phyloP scores from a whole-genome alignment of 148 eudicot species.

The Hydrangea macrophylla region DNA sequence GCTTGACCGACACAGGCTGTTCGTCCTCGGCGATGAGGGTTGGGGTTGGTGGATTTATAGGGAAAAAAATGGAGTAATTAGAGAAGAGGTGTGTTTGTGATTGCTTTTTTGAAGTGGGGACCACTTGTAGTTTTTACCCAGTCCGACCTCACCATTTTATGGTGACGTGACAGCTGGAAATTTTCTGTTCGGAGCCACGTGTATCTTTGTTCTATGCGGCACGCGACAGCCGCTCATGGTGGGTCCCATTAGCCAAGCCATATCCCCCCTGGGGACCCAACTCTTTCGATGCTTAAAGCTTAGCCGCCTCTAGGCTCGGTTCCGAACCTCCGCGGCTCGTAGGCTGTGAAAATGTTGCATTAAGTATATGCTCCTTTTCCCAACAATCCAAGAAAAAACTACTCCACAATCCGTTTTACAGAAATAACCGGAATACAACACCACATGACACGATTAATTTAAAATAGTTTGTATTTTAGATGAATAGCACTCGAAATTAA shows the following conservation, averaged over 20 bases:
- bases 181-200: conserved; percentile 37
- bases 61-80: background rate
- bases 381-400: no score
- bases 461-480: no score
- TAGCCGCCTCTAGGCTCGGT: conserved; percentile 47
- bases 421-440: no score
- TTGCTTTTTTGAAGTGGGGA: no score
- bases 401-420: no score
- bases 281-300: background rate
- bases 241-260: no score
- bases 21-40: conserved; percentile 18
- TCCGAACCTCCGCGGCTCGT: conserved; percentile 37
- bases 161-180: conserved; percentile 23
- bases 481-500: no score
- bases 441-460: no score
- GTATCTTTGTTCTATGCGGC: conserved; percentile 42
- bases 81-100: background rate
- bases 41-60: conserved; percentile 8
- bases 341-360: background rate
- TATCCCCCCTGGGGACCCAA: background rate
- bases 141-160: background rate
- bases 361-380: no score
- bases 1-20: background rate
- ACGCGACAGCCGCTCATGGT: conserved; percentile 51
- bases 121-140: background rate